A percentile compares a stretch with the other conserved stretches of the same genome.
Evolutionary conservation across 371 early-diverging fungal species (phyloP).

Genomic region (Mucor piriformis): DNA sequence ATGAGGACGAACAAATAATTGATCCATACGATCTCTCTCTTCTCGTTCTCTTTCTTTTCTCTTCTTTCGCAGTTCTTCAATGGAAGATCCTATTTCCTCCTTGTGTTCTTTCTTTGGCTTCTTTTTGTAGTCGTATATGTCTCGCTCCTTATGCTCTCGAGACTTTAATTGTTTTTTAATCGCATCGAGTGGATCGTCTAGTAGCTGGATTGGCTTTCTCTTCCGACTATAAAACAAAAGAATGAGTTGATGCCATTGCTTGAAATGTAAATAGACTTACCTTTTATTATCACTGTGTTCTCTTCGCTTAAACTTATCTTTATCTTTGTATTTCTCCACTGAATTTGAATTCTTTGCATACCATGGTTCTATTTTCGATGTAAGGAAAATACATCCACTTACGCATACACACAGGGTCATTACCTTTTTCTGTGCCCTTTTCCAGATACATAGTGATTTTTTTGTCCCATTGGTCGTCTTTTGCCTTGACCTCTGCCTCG

Average conservation of each 20-base stretch:
- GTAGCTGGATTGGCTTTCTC: constrained; percentile 17
- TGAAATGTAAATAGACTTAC: neutral
- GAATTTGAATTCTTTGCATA: constrained; percentile 22
- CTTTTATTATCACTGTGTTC: constrained; percentile 1
- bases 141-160: constrained; percentile 2
- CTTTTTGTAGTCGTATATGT: neutral
- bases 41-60: constrained; percentile 41
- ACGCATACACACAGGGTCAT: no score
- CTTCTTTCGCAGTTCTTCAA: constrained; percentile 45
- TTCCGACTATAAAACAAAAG: no score
- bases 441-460: constrained; percentile 72
- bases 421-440: constrained; percentile 33
- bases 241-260: no score
- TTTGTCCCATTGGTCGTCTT: constrained; percentile 60
- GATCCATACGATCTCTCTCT: constrained; percentile 32
- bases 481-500: constrained; percentile 59
- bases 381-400: no score
- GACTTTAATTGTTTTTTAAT: constrained; percentile 15
- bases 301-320: constrained; percentile 5
- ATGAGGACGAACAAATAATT: constrained; percentile 24
- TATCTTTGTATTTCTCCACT: constrained; percentile 34
- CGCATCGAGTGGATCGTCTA: constrained; percentile 34
- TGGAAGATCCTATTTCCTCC: constrained; percentile 12
- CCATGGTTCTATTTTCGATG: constrained; percentile 18
- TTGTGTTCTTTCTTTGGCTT: neutral